Conservation (phyloP, 2,329 filamentous ascomycete species). For the Ramichloridium luteum region DNA sequence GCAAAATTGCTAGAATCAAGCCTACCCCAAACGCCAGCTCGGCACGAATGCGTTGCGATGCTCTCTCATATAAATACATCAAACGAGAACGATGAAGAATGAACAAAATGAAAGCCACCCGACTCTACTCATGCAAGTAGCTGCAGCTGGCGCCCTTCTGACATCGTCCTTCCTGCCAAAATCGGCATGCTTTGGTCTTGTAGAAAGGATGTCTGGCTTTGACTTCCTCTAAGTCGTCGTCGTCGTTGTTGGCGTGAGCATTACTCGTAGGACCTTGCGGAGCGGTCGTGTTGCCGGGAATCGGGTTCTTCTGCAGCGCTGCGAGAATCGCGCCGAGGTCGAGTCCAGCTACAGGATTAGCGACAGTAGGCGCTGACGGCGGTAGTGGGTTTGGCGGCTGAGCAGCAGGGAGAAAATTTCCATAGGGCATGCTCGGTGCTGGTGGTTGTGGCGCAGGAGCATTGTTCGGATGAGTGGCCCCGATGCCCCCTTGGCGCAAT, state of each 20-base stretch:
- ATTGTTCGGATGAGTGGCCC: background rate
- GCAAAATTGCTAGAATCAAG: too few relatives aligned
- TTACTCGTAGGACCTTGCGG: conserved; percentile 5
- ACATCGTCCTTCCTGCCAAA: conserved; percentile 43
- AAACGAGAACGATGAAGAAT: too few relatives aligned
- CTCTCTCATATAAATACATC: too few relatives aligned
- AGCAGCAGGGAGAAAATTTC: conserved; percentile 1
- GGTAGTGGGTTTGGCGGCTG: conserved; percentile 4
- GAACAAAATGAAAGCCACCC: too few relatives aligned
- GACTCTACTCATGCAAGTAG: conserved; percentile 22
- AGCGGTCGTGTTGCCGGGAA: conserved; percentile 2
- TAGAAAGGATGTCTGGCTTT: conserved; percentile 17
- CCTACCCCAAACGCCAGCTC: too few relatives aligned
- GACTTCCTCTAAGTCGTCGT: conserved; percentile 8
- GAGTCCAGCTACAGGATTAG: conserved; percentile 7
- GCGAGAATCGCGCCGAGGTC: conserved; percentile 23
- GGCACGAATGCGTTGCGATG: too few relatives aligned
- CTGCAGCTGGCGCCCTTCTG: conserved; percentile 30
- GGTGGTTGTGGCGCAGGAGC: conserved; percentile 2
- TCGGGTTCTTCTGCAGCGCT: conserved; percentile 8
- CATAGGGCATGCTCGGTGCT: conserved; percentile 4
- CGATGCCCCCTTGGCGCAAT: background rate
- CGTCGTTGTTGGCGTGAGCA: conserved; percentile 20
- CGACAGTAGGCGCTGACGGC: background rate
- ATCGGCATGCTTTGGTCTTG: conserved; percentile 35